Conservation (phyloP, 1,139 yeast genomes). For the Nakaseomyces delphensis region DNA sequence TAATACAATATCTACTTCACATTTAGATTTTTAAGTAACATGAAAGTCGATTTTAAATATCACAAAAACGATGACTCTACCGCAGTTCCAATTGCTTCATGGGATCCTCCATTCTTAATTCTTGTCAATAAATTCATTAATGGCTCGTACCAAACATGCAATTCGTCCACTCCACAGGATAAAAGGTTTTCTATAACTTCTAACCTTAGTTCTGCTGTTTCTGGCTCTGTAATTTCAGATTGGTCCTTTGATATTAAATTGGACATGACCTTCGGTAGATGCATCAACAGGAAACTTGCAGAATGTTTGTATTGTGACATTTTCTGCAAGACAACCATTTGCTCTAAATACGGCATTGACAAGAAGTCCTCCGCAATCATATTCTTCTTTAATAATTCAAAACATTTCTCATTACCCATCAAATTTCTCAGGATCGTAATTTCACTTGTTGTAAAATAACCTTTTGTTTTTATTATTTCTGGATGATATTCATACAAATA, state of each 20-base stretch:
- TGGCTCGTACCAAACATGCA: slow-evolving; percentile 31
- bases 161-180: slow-evolving; percentile 14
- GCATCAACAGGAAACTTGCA: slow-evolving; percentile 20
- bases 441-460: slow-evolving; percentile 21
- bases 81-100: not conserved
- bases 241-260: slow-evolving; percentile 24
- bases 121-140: slow-evolving; percentile 11
- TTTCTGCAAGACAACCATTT: slow-evolving; percentile 30
- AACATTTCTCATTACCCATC: slow-evolving; percentile 17
- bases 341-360: slow-evolving; percentile 31
- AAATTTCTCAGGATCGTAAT: slow-evolving; percentile 28
- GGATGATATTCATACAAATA: slow-evolving; percentile 24
- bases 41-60: not conserved
- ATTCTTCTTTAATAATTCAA: slow-evolving; percentile 20
- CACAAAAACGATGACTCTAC: slow-evolving; percentile 3
- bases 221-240: slow-evolving; percentile 28
- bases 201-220: slow-evolving; percentile 28
- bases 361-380: slow-evolving; percentile 22
- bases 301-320: slow-evolving; percentile 25
- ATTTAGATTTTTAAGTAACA: not conserved
- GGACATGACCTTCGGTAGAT: slow-evolving; percentile 32
- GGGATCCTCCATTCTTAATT: not conserved
- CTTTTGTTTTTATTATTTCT: slow-evolving; percentile 15
- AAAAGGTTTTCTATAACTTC: slow-evolving; percentile 27
- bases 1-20: not conserved